Evolutionary conservation across 148 eudicot species (phyloP).

Genomic region (Rhododendron williamsianum): DNA sequence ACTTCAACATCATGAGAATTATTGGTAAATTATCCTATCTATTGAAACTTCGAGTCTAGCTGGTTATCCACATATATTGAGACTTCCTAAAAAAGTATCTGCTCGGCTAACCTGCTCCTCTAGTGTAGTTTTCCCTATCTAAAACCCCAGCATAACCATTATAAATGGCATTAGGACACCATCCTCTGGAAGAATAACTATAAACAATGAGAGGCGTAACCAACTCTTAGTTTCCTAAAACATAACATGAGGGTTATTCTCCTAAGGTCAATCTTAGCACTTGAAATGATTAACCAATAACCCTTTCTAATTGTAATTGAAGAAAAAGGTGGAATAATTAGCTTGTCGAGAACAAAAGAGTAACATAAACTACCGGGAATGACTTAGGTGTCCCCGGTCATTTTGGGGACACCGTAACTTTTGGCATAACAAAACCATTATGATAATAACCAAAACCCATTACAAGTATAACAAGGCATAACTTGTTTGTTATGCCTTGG

Average conservation of each 20-base stretch:
- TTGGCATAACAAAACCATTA: no score
- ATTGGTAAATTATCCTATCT: neutral
- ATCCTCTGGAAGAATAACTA: neutral
- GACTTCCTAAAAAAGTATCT: neutral
- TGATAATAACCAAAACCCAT: no score
- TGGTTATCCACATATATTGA: neutral
- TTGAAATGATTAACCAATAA: neutral
- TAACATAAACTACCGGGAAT: neutral
- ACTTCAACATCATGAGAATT: neutral
- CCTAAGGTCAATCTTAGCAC: neutral
- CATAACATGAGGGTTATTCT: neutral
- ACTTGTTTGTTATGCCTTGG: no score
- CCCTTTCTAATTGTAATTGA: neutral
- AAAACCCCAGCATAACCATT: neutral
- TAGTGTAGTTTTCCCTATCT: no score
- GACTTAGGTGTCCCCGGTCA: no score
- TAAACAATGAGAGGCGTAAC: neutral
- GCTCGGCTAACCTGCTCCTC: neutral
- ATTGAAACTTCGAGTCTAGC: neutral
- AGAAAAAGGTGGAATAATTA: neutral
- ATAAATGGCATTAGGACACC: neutral
- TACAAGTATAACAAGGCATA: no score
- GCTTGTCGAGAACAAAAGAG: neutral
- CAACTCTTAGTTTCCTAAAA: neutral
- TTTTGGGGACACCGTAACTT: no score